Percentiles rank a stretch among this genome's conserved stretches.
Conservation (phyloP, 345 rosid species). For the Turnera subulata region DNA sequence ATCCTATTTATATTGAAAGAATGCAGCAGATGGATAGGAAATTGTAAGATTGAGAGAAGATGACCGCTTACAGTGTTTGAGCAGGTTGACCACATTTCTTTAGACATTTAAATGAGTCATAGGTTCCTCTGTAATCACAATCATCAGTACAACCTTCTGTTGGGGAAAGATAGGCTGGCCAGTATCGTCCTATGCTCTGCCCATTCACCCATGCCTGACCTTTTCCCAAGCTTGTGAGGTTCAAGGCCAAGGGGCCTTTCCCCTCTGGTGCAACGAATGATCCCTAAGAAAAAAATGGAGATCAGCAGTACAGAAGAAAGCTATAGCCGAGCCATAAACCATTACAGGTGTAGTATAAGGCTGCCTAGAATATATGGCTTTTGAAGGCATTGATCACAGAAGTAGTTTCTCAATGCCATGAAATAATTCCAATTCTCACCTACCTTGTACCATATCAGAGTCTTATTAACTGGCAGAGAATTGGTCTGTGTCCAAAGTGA, state of each 20-base stretch:
- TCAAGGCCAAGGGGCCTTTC: conserved; percentile 44
- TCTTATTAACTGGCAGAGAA: conserved; percentile 35
- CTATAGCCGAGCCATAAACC: not conserved
- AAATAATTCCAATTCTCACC: not conserved
- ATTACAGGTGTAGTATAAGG: too few relatives aligned
- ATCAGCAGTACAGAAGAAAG: not conserved
- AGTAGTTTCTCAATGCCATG: not conserved
- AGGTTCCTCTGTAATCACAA: conserved; percentile 55
- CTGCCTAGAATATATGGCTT: too few relatives aligned
- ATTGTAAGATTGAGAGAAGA: not conserved
- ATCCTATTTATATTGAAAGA: too few relatives aligned
- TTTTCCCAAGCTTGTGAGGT: conserved; percentile 63
- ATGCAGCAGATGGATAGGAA: too few relatives aligned
- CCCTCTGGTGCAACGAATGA: conserved; percentile 44
- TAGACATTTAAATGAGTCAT: conserved; percentile 44
- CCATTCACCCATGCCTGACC: conserved; percentile 73
- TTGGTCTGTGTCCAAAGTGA: conserved; percentile 43
- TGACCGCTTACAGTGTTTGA: conserved; percentile 47
- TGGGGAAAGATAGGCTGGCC: conserved; percentile 53
- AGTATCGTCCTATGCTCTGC: conserved; percentile 52
- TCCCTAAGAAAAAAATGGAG: conserved; percentile 20
- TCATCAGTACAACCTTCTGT: conserved; percentile 36
- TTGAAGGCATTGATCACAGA: not conserved
- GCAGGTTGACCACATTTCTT: conserved; percentile 56
- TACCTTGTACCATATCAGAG: conserved; percentile 70